phyloP scores from a whole-genome alignment of 192 early-diverging fungal species.

The Lobosporangium transversale region DNA sequence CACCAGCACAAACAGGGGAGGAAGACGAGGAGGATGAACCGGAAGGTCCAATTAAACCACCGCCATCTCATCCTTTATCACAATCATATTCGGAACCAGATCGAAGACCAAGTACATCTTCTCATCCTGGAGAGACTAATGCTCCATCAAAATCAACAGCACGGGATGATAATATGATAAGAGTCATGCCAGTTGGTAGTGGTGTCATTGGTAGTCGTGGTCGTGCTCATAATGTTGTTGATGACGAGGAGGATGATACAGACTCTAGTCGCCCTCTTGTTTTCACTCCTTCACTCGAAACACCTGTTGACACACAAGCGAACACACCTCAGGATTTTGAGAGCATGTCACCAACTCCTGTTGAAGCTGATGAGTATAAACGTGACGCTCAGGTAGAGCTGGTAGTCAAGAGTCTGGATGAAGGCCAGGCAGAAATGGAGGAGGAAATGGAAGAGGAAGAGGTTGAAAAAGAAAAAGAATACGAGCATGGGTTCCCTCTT shows the following conservation, averaged over 20 bases:
- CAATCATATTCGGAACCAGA: slow-evolving; percentile 15
- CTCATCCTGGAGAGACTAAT: not conserved
- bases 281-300: slow-evolving; percentile 45
- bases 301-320: slow-evolving; percentile 46
- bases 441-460: slow-evolving; percentile 50
- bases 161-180: slow-evolving; percentile 4
- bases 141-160: slow-evolving; percentile 6
- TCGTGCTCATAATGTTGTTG: slow-evolving; percentile 16
- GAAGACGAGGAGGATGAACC: slow-evolving; percentile 47
- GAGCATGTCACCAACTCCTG: slow-evolving; percentile 47
- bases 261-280: slow-evolving; percentile 46
- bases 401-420: slow-evolving; percentile 49
- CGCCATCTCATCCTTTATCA: slow-evolving; percentile 2
- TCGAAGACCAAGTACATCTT: not conserved
- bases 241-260: slow-evolving; percentile 48
- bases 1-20: slow-evolving; percentile 37
- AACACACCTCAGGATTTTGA: slow-evolving; percentile 53
- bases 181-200: no score
- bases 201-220: no score
- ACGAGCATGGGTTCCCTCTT: no score
- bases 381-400: slow-evolving; percentile 35
- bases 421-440: slow-evolving; percentile 52
- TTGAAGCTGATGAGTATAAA: slow-evolving; percentile 30
- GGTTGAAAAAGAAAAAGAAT: slow-evolving; percentile 42
- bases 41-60: not conserved